Evolutionary conservation across 2,329 filamentous ascomycete species (phyloP).

Genomic region (Pseudocercospora crystallina): DNA sequence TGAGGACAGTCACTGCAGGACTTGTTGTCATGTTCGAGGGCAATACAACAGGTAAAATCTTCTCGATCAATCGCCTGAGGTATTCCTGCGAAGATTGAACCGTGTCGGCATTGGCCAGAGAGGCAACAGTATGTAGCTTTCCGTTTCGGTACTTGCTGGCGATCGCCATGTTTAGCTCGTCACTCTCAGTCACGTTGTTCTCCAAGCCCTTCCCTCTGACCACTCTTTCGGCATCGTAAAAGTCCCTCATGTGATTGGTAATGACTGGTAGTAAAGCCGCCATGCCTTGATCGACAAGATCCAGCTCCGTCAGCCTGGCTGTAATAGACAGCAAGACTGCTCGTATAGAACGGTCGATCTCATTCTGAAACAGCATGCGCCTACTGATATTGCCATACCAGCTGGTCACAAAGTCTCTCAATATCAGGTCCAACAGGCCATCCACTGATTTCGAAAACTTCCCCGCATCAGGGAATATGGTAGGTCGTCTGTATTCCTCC

Average conservation of each 20-base stretch:
- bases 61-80: conserved; percentile 70
- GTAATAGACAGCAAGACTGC: conserved; percentile 68
- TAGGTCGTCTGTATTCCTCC: conserved; percentile 65
- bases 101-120: conserved; percentile 77
- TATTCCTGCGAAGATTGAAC: conserved; percentile 87
- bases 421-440: conserved; percentile 70
- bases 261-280: conserved; percentile 82
- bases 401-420: conserved; percentile 79
- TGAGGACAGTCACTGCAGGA: conserved; percentile 73
- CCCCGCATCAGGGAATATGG: conserved; percentile 74
- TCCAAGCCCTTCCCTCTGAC: conserved; percentile 87
- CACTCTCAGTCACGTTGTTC: conserved; percentile 88
- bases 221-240: conserved; percentile 82
- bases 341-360: conserved; percentile 80
- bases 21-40: conserved; percentile 74
- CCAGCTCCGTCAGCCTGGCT: conserved; percentile 70
- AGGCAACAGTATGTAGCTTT: conserved; percentile 81
- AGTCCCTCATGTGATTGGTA: conserved; percentile 84
- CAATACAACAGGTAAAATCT: conserved; percentile 72
- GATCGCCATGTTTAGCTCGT: conserved; percentile 92
- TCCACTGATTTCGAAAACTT: conserved; percentile 79
- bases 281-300: conserved; percentile 80
- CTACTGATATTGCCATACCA: conserved; percentile 89
- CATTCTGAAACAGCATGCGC: conserved; percentile 76
- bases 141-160: conserved; percentile 91